These are phyloP conservation scores for Talaromyces borbonicus DNA, from an alignment of 495 filamentous ascomycete genomes.

Conservation along the genomic window DNA sequence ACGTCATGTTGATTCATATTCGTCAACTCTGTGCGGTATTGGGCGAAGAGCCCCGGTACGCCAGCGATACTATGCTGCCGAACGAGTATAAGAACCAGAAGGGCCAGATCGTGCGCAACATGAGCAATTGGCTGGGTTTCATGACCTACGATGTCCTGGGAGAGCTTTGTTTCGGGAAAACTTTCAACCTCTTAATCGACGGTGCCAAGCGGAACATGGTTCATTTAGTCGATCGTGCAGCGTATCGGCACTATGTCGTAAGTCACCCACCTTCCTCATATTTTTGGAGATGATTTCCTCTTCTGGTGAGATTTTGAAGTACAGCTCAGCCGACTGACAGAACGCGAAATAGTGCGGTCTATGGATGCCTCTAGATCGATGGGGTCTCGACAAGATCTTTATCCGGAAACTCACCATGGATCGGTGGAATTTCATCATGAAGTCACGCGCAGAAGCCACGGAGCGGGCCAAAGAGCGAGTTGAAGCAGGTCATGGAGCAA, in stretches of 20 bases:
- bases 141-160: constrained; percentile 45
- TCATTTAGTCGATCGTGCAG: constrained; percentile 40
- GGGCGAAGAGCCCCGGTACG: constrained; percentile 8
- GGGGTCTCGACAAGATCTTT: constrained; percentile 47
- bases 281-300: not conserved
- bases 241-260: constrained; percentile 44
- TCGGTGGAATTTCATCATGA: constrained; percentile 53
- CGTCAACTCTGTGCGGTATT: constrained; percentile 35
- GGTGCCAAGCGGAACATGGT: constrained; percentile 32
- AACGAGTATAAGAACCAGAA: constrained; percentile 11
- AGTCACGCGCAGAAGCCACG: constrained; percentile 45
- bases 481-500: constrained; percentile 40
- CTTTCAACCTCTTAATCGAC: constrained; percentile 47
- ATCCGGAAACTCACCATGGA: constrained; percentile 46
- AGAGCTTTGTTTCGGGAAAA: constrained; percentile 43
- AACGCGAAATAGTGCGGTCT: constrained; percentile 49
- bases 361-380: constrained; percentile 44
- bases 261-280: constrained; percentile 14
- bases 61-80: not conserved
- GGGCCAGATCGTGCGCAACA: constrained; percentile 28
- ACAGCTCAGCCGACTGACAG: too few relatives aligned
- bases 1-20: constrained; percentile 38
- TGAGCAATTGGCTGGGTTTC: constrained; percentile 43
- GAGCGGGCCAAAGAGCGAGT: constrained; percentile 42
- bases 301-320: constrained; percentile 3